A percentile compares a stretch with the other conserved stretches of the same genome.
These are phyloP conservation scores for Diaporthe citriasiana DNA, from an alignment of 2,329 filamentous ascomycete genomes.

Conservation along the genomic window DNA sequence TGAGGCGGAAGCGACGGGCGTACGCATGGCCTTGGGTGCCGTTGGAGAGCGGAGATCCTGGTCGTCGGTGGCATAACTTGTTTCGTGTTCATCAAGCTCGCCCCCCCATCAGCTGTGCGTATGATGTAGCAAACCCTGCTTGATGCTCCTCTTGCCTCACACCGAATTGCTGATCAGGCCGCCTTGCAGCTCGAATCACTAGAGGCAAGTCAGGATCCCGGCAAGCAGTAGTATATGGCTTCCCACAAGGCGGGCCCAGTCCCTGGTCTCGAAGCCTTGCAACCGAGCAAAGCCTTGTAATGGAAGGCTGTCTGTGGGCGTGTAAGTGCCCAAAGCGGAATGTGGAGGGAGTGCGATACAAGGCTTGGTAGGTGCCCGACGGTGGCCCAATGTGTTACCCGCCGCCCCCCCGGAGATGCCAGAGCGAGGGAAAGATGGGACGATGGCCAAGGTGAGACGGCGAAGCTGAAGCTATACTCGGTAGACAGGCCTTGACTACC, in stretches of 20 bases:
- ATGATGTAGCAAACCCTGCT: constrained; percentile 28
- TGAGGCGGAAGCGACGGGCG: not conserved
- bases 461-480: constrained; percentile 29
- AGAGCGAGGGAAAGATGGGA: not conserved
- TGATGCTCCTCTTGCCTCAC: constrained; percentile 21
- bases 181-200: constrained; percentile 21
- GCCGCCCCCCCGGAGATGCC: not conserved
- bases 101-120: constrained; percentile 1
- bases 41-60: constrained; percentile 17
- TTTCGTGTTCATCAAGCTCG: constrained; percentile 28
- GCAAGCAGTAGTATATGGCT: not conserved
- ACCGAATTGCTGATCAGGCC: constrained; percentile 27
- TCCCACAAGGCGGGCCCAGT: not conserved
- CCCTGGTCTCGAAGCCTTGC: constrained; percentile 18
- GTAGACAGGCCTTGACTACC: not conserved
- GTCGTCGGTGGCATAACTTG: constrained; percentile 23
- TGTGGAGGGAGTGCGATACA: constrained; percentile 10
- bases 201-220: constrained; percentile 24
- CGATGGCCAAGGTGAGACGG: constrained; percentile 22
- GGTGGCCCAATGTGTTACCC: constrained; percentile 26
- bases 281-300: constrained; percentile 21
- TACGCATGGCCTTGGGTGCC: constrained; percentile 28
- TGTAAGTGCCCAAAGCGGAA: constrained; percentile 26
- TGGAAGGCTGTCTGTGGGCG: constrained; percentile 14
- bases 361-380: constrained; percentile 31